Evolutionary conservation across 805 yeast genomes (phyloP).

Genomic region (Alloascoidea africana): DNA sequence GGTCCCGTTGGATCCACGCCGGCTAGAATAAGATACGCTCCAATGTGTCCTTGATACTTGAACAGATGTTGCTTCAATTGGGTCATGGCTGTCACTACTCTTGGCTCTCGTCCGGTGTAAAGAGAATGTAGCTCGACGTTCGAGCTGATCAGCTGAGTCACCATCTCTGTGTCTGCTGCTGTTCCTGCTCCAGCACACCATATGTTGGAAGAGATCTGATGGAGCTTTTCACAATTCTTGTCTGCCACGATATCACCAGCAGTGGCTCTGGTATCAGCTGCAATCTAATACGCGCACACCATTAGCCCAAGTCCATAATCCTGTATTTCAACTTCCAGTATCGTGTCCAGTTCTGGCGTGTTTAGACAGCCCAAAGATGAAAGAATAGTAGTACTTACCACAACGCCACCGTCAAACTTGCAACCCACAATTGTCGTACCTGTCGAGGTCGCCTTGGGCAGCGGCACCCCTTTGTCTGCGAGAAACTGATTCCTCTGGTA

Average conservation of each 20-base stretch:
- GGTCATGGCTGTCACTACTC: constrained; percentile 88
- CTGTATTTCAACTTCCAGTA: constrained; percentile 2
- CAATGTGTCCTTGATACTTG: constrained; percentile 94
- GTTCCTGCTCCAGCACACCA: constrained; percentile 99
- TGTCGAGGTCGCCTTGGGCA: constrained; percentile 88
- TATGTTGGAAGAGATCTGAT: constrained; percentile 74
- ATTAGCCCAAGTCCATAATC: not conserved
- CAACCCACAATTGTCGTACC: constrained; percentile 99
- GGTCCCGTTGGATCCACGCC: constrained; percentile 96
- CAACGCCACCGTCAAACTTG: constrained; percentile 84
- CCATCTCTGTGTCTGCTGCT: constrained; percentile 99
- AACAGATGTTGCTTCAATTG: constrained; percentile 90
- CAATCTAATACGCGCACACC: constrained; percentile 49
- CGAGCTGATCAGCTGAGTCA: constrained; percentile 83
- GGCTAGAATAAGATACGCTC: constrained; percentile 96
- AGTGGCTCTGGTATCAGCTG: constrained; percentile 98
- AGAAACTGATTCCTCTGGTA: constrained; percentile 77
- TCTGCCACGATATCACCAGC: constrained; percentile 95
- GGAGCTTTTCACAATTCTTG: constrained; percentile 93
- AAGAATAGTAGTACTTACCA: constrained; percentile 24
- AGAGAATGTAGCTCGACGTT: constrained; percentile 83
- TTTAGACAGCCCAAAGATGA: not conserved
- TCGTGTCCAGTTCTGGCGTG: too few species aligned
- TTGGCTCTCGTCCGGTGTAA: constrained; percentile 72
- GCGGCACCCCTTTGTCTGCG: constrained; percentile 53